phyloP scores from a whole-genome alignment of 2,329 filamentous ascomycete species.

The Neonectria neomacrospora region DNA sequence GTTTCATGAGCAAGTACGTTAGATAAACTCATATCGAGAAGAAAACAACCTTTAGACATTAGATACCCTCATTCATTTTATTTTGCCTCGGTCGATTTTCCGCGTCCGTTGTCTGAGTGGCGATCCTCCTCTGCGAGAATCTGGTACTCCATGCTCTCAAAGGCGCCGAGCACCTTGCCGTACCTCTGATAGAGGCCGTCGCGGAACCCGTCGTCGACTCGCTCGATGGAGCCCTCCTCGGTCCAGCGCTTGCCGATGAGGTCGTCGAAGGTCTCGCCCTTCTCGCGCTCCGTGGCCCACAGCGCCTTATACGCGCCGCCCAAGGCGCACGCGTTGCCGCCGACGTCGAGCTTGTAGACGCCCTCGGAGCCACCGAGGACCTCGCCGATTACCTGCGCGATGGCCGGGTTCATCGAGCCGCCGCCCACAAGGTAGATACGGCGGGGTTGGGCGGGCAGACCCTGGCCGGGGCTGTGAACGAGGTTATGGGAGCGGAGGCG shows the following conservation, averaged over 20 bases:
- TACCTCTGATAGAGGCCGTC: slow-evolving; percentile 81
- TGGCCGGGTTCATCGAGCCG: slow-evolving; percentile 88
- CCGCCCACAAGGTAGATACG: slow-evolving; percentile 95
- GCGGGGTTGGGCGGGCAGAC: slow-evolving; percentile 83
- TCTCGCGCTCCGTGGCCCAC: slow-evolving; percentile 81
- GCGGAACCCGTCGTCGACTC: slow-evolving; percentile 84
- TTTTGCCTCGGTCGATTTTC: slow-evolving; percentile 22
- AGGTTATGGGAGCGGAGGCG: slow-evolving; percentile 85
- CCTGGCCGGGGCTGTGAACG: slow-evolving; percentile 65
- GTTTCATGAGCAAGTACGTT: slow-evolving; percentile 86
- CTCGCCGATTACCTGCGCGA: slow-evolving; percentile 84
- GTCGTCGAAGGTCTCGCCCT: slow-evolving; percentile 85
- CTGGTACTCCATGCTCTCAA: slow-evolving; percentile 77
- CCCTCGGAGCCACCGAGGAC: slow-evolving; percentile 91
- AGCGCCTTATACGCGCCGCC: slow-evolving; percentile 96
- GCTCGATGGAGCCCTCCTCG: slow-evolving; percentile 84
- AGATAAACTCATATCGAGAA: slow-evolving; percentile 53
- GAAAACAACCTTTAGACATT: slow-evolving; percentile 37
- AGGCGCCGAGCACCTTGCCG: slow-evolving; percentile 78
- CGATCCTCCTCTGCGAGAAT: slow-evolving; percentile 61
- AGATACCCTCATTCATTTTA: slow-evolving; percentile 42
- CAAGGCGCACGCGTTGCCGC: slow-evolving; percentile 92
- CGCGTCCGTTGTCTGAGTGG: slow-evolving; percentile 16
- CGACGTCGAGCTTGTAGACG: slow-evolving; percentile 92
- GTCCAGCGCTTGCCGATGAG: slow-evolving; percentile 86